Evolutionary conservation across 2,329 filamentous ascomycete genomes (phyloP), one percentile per base, ranked within the genome.

Genomic region (Coniochaeta sp.): DNA sequence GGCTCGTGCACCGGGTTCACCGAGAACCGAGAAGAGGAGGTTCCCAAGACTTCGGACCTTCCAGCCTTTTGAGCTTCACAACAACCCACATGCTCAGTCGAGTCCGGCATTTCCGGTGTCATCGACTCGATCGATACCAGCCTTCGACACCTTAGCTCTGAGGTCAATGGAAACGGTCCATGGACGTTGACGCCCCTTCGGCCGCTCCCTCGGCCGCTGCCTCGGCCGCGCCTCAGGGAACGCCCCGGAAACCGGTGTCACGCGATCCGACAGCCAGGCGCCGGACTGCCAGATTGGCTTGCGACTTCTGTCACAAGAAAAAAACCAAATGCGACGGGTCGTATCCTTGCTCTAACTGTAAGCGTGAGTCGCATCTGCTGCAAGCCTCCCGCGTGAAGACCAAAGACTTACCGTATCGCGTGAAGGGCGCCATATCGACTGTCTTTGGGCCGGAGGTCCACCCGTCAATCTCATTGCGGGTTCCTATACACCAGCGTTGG

Each of bases 281-380:
- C 54, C 34, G 54, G 19, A 55, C 30, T 30, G 32, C 54, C 32
- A 36, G n/a, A n/a, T 22, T 34, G 42, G 57, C 57, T 2, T 58
- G 57, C 28, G 57, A 58, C 40, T 26, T 32, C 16, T 58, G 57
- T 28, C 38, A 36, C 24, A 32, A 32, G 38, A 58, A 58, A 42
- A 58, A 58, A 30, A 58, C 12, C 22, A 58, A 36, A 34, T 58
- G 57, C 28, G 57, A 58, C 17, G 57, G 42, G 10, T n/a, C 30
- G n/a, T 50, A 36, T 16, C 57, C 57, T 5, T 58, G 57, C 17
- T 44, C 57, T 12, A 28, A 52, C 40, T 58, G 57, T 38, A 58
- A 47, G 40, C 52, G 57, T 55, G 17, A 34, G 30, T 22, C n/a
- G 17, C 30, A 17, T 14, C 16, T 38, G 19, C 26, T 24, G 2